These are phyloP conservation scores for Colletotrichum liriopes DNA, from an alignment of 2,329 filamentous ascomycete genomes.

Conservation along the genomic window DNA sequence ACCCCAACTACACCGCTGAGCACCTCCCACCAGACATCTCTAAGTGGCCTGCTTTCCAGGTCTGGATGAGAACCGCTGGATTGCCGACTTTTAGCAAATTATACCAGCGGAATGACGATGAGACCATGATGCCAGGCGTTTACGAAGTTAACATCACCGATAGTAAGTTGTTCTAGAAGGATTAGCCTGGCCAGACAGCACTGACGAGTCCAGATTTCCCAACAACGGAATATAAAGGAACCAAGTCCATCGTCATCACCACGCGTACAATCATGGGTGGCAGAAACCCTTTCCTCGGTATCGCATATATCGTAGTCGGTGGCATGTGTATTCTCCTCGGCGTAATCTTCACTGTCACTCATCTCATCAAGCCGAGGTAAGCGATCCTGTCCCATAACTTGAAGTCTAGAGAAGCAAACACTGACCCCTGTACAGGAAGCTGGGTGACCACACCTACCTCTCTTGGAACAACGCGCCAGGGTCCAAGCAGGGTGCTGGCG, in stretches of 20 bases:
- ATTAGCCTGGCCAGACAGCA: neutral
- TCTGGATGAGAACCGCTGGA: conserved; percentile 99
- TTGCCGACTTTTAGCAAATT: conserved; percentile 96
- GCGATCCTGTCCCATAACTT: conserved; percentile 17
- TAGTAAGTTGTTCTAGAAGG: conserved; percentile 71
- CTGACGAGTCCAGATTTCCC: conserved; percentile 77
- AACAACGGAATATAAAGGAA: conserved; percentile 84
- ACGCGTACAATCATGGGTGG: conserved; percentile 95
- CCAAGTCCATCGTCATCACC: conserved; percentile 90
- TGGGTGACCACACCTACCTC: conserved; percentile 97
- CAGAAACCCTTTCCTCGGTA: conserved; percentile 95
- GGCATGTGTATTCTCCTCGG: conserved; percentile 94
- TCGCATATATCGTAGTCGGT: conserved; percentile 94
- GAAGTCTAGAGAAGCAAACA: neutral
- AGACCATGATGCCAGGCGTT: conserved; percentile 76
- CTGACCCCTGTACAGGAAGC: conserved; percentile 75
- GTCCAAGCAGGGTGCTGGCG: conserved; percentile 58
- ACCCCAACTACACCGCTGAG: conserved; percentile 73
- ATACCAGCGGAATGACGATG: conserved; percentile 84
- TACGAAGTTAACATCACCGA: conserved; percentile 85
- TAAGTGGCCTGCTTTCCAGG: conserved; percentile 88
- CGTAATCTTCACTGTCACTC: conserved; percentile 88
- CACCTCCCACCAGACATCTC: conserved; percentile 80
- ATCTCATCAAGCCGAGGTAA: conserved; percentile 91
- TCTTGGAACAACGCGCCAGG: conserved; percentile 85